These are phyloP conservation scores for Aspergillus fumigatiaffinis DNA, from an alignment of 2,329 filamentous ascomycete genomes.

Conservation along the genomic window DNA sequence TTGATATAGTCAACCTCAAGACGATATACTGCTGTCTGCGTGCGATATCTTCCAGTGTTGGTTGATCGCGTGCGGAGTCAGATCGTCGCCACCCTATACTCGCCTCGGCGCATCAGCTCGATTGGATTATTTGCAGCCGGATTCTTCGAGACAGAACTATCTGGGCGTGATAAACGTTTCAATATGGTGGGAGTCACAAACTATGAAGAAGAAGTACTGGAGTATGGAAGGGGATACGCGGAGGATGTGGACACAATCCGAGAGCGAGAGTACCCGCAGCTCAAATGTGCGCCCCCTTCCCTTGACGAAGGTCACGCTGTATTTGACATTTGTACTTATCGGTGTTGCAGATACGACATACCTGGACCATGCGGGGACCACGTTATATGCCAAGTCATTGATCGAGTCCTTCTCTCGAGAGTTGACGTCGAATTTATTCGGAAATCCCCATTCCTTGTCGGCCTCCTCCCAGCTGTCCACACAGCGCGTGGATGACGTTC, in stretches of 20 bases:
- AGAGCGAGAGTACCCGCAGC: slow-evolving; percentile 44
- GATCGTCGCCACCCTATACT: slow-evolving; percentile 1
- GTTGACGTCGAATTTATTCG: slow-evolving; percentile 74
- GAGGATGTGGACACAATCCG: slow-evolving; percentile 47
- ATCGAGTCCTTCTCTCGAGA: slow-evolving; percentile 76
- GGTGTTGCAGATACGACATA: slow-evolving; percentile 62
- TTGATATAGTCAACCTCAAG: neutral
- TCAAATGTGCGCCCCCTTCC: slow-evolving; percentile 29
- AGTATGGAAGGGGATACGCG: slow-evolving; percentile 35
- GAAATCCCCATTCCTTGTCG: slow-evolving; percentile 89
- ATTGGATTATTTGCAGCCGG: neutral
- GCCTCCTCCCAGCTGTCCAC: slow-evolving; percentile 74
- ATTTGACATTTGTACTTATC: neutral
- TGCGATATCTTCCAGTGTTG: neutral
- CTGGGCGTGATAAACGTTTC: neutral
- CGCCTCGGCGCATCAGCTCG: neutral
- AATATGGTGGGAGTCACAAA: slow-evolving; percentile 1
- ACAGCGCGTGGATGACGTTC: slow-evolving; percentile 68
- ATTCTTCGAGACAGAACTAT: neutral
- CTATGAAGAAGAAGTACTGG: slow-evolving; percentile 4
- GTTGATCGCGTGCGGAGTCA: neutral
- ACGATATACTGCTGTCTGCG: neutral
- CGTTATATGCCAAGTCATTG: slow-evolving; percentile 72
- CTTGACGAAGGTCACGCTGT: neutral
- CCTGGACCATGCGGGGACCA: slow-evolving; percentile 95